phyloP scores from a whole-genome alignment of 257 asterid genomes.

The Leonotis leonurus region DNA sequence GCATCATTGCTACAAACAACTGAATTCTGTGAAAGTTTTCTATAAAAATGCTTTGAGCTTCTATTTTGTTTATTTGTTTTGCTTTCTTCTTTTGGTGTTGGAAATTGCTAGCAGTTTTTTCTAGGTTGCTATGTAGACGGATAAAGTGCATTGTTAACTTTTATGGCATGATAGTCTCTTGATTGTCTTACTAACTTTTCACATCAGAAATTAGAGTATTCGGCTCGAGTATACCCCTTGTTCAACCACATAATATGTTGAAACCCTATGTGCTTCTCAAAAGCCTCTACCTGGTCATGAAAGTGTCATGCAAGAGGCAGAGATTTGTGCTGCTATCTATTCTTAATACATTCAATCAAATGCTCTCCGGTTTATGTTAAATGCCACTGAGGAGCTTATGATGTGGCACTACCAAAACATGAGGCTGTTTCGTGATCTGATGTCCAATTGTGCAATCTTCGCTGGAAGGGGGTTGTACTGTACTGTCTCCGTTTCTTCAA shows the following conservation, averaged over 20 bases:
- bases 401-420: background rate
- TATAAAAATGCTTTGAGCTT: background rate
- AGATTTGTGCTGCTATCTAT: background rate
- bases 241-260: background rate
- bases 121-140: background rate
- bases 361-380: too few species aligned
- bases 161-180: background rate
- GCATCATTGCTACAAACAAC: background rate
- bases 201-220: background rate
- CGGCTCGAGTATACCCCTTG: background rate
- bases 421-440: background rate
- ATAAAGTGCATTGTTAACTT: background rate
- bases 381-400: constrained; percentile 5
- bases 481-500: background rate
- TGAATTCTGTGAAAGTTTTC: background rate
- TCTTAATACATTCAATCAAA: background rate
- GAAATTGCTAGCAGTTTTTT: background rate
- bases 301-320: background rate
- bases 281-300: background rate
- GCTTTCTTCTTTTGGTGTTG: background rate
- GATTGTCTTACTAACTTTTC: background rate
- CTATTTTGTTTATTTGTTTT: background rate
- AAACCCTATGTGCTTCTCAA: too few species aligned
- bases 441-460: background rate
- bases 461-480: background rate